Evolutionary conservation across 805 yeast species (phyloP).

Genomic region (Spathaspora sp.): DNA sequence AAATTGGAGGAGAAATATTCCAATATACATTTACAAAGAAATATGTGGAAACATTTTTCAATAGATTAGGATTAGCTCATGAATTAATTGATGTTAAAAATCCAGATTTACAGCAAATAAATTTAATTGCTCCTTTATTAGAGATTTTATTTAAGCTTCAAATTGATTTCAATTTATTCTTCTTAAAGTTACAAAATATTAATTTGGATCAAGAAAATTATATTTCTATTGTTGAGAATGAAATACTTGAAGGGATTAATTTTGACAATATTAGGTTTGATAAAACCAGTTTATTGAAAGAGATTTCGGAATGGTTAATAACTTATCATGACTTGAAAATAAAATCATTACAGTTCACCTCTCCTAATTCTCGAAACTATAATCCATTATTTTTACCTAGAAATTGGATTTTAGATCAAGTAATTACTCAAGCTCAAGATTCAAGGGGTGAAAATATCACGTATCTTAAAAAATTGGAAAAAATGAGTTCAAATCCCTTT

Average conservation of each 20-base stretch:
- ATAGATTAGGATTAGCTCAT: slow-evolving; percentile 63
- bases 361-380: slow-evolving; percentile 26
- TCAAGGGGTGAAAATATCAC: slow-evolving; percentile 45
- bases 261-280: slow-evolving; percentile 16
- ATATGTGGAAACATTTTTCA: slow-evolving; percentile 55
- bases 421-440: slow-evolving; percentile 55
- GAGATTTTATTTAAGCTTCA: slow-evolving; percentile 56
- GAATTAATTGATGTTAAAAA: slow-evolving; percentile 27
- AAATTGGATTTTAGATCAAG: slow-evolving; percentile 84
- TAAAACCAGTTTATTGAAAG: slow-evolving; percentile 37
- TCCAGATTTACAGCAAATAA: slow-evolving; percentile 37
- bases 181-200: slow-evolving; percentile 55
- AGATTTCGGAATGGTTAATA: slow-evolving; percentile 50
- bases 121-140: slow-evolving; percentile 57
- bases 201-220: slow-evolving; percentile 21
- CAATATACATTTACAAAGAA: slow-evolving; percentile 56
- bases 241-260: slow-evolving; percentile 20
- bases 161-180: slow-evolving; percentile 79
- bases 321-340: slow-evolving; percentile 42
- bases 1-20: slow-evolving; percentile 60
- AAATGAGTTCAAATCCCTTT: slow-evolving; percentile 76
- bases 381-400: slow-evolving; percentile 85
- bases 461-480: slow-evolving; percentile 55
- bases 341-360: slow-evolving; percentile 27
- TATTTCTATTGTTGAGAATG: slow-evolving; percentile 13